Evolutionary conservation across 805 yeast species (phyloP), one percentile per base, ranked within the genome.

Genomic region (Nakazawaea sp.): DNA sequence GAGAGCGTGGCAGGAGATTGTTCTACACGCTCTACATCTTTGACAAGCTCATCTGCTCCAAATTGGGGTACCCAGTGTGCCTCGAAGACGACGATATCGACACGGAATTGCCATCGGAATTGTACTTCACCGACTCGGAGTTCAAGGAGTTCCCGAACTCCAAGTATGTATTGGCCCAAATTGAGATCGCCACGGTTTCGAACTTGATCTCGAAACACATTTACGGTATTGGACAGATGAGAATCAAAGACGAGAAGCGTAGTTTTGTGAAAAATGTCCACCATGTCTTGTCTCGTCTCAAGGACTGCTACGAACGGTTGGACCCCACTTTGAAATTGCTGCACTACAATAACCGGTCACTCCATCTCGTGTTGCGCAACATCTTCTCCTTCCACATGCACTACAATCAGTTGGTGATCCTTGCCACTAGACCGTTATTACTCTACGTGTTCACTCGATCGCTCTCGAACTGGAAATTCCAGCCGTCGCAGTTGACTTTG

Each of bases 61-160:
- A 83, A 49, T 88, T 89, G 0, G 94, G 94, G 1, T 58, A 82
- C 20, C 94, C 94, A 1, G 56, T 83, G 30, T 77, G 86, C 35
- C 71, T 89, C 41, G 80, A 90, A 1, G 90, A 82, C 51, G 84
- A 81, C 41, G 84, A 90, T 42, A 81, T 89, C 15, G 78, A 86
- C 2, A 80, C 89, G 0, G 88, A 76, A 40, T 60, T 84, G 16
- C 94, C 94, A n/a, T 40, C 43, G 8, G 39, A 35, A 17, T 23
- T 31, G 11, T 35, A 25, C 20, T 40, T 40, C 20, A 28, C 38
- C 16, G 33, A 35, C 12, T 7, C 8, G 12, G 39, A 40, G 27
- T 35, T 21, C 13, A 13, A 36, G 16, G 40, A 40, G 17, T 40
- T 40, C 30, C 36, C 39, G 5, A 23, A 35, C 16, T 35, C 43